Evolutionary conservation across 768 basidiomycete genomes (phyloP).

Genomic region (Russula foetens): DNA sequence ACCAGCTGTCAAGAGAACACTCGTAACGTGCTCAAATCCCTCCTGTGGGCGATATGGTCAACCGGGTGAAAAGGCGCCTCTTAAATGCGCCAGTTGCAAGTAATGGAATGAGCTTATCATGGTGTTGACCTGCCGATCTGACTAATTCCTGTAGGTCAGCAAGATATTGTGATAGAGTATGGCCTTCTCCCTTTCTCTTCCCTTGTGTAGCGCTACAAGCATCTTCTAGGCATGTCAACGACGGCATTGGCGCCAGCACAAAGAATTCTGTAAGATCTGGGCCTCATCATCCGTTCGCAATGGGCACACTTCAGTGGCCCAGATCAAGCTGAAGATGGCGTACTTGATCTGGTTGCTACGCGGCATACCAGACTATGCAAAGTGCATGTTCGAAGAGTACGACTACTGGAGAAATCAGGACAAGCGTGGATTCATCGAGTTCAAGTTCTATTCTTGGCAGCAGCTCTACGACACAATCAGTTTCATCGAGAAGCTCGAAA

Average conservation of each 20-base stretch:
- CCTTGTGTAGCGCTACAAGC: neutral
- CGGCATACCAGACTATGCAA: constrained; percentile 16
- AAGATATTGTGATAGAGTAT: constrained; percentile 18
- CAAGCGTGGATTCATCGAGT: constrained; percentile 20
- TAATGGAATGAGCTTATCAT: neutral
- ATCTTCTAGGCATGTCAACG: constrained; percentile 15
- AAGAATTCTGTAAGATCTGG: constrained; percentile 21
- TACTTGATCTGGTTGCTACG: constrained; percentile 21
- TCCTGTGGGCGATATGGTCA: constrained; percentile 2
- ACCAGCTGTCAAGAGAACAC: constrained; percentile 14
- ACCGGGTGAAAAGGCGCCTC: constrained; percentile 13
- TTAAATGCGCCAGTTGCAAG: constrained; percentile 20
- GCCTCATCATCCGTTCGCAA: constrained; percentile 14
- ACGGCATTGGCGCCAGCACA: constrained; percentile 21
- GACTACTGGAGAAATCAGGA: constrained; percentile 6
- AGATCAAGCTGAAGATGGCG: constrained; percentile 21
- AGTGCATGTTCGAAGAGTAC: constrained; percentile 18
- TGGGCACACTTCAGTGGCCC: constrained; percentile 15
- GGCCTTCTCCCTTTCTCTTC: neutral
- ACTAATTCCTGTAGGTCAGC: constrained; percentile 10
- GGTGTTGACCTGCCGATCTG: neutral
- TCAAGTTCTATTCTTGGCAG: constrained; percentile 20
- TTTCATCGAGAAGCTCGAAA: constrained; percentile 8
- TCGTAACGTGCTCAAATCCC: constrained; percentile 18
- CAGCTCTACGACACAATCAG: constrained; percentile 17